Evolutionary conservation across 2,329 filamentous ascomycete species (phyloP), one percentile per base, ranked within the genome.

Genomic region (Hawksworthiomyces lignivorus): DNA sequence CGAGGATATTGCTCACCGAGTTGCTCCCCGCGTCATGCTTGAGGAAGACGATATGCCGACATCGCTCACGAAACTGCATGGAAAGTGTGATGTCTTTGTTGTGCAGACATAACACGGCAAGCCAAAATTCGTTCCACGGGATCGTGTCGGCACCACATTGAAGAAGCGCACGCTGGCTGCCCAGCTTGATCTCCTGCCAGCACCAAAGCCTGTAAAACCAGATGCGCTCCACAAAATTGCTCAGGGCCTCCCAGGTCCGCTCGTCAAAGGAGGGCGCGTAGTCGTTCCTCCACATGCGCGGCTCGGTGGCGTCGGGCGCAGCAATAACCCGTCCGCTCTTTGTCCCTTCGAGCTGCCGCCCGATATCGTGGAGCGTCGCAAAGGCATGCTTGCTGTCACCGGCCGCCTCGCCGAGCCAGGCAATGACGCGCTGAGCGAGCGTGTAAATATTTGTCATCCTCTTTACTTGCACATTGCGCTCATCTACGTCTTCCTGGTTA

Each of bases 161-260:
- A 19, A 40, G 10, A 4, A 40, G 5, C 5, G 38, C 30, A 19
- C 17, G 14, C 21, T 15, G 30, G 22, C 31, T 18, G 22, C 30
- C 38, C 14, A 40, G 30, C 17, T 28, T 29, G 17, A 40, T 40
- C 18, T 40, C 38, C 14, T 40, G 38, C 38, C 30, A 34, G 38
- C 30, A 34, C 38, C 38, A 40, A 17, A 40, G 22, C 17, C 38
- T 30, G 29, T 40, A 34, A n/a, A 40, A 40, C 30, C 31, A 40
- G 7, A 31, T 17, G 1, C 38, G n/a, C n/a, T n/a, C n/a, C n/a
- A n/a, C n/a, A n/a, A n/a, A n/a, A n/a, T n/a, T n/a, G n/a, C n/a
- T 31, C 28, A 39, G 15, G 20, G 37, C 37, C 15, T 28, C 24
- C 37, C 37, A 39, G 15, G 29, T 33, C 20, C 8, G 2, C 28